These are phyloP conservation scores for Phlebiopsis gigantea DNA, from an alignment of 768 basidiomycete genomes.

Conservation along the genomic window DNA sequence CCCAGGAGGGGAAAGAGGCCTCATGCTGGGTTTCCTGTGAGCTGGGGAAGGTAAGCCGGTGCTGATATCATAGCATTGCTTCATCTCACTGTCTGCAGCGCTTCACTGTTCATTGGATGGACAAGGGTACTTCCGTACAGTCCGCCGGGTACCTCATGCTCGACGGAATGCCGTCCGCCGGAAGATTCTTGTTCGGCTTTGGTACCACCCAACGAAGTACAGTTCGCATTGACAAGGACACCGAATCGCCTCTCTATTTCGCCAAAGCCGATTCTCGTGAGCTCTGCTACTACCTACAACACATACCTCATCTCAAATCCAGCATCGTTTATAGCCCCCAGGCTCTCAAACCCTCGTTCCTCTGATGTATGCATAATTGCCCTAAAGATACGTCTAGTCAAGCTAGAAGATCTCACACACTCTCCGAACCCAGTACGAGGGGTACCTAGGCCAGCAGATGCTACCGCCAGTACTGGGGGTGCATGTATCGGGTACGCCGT, in stretches of 20 bases:
- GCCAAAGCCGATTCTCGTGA: conserved; percentile 36
- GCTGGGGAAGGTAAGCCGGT: conserved; percentile 42
- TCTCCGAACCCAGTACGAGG: no score
- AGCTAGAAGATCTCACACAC: no score
- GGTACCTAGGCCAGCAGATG: no score
- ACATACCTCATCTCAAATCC: no score
- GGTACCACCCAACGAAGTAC: conserved; percentile 52
- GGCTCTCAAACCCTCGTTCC: conserved; percentile 8
- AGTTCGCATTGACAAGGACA: conserved; percentile 41
- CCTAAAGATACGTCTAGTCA: no score
- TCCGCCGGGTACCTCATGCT: conserved; percentile 59
- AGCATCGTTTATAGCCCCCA: conserved; percentile 4
- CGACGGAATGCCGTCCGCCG: conserved; percentile 60
- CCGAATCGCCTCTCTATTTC: conserved; percentile 62
- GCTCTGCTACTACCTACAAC: conserved; percentile 4
- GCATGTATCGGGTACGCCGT: no score
- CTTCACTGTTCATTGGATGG: conserved; percentile 63
- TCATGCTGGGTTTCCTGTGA: conserved; percentile 69
- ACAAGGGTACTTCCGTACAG: conserved; percentile 46
- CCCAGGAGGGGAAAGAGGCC: conserved; percentile 43
- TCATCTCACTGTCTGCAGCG: conserved; percentile 30
- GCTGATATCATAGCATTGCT: neutral
- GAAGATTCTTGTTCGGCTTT: conserved; percentile 52
- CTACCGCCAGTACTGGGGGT: no score
- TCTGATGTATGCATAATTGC: neutral